Evolutionary conservation across 352 stramenopile genomes (phyloP).

Genomic region (Halophytophthora batemanensis): DNA sequence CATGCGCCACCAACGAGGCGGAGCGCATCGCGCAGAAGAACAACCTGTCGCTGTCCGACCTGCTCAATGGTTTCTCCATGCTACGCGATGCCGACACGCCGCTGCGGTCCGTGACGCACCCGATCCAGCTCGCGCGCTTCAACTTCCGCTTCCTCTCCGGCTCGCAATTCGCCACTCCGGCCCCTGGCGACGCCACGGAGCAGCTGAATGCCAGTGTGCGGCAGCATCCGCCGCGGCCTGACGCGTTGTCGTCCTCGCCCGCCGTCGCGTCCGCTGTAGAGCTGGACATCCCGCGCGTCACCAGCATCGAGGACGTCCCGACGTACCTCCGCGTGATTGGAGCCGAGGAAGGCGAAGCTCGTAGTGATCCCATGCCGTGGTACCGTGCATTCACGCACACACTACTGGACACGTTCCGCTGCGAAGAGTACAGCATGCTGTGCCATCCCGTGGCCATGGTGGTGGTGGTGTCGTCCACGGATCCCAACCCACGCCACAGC

Average conservation of each 20-base stretch:
- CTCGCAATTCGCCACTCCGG: slow-evolving; percentile 45
- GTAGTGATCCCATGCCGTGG: slow-evolving; percentile 63
- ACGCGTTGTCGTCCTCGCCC: slow-evolving; percentile 3
- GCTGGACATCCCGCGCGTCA: slow-evolving; percentile 60
- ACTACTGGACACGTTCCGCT: slow-evolving; percentile 81
- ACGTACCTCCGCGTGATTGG: slow-evolving; percentile 62
- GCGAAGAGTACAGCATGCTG: slow-evolving; percentile 78
- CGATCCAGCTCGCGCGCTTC: slow-evolving; percentile 57
- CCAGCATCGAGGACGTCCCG: slow-evolving; percentile 58
- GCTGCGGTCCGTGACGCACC: slow-evolving; percentile 72
- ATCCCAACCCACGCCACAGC: slow-evolving; percentile 70
- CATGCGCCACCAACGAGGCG: slow-evolving; percentile 67
- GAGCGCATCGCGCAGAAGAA: slow-evolving; percentile 85
- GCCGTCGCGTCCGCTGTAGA: slow-evolving; percentile 34
- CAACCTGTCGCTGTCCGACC: slow-evolving; percentile 62
- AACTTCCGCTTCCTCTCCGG: slow-evolving; percentile 74
- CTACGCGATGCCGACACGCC: slow-evolving; percentile 63
- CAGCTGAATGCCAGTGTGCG: slow-evolving; percentile 66
- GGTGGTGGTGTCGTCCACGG: slow-evolving; percentile 78
- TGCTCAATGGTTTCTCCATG: slow-evolving; percentile 73
- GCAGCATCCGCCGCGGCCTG: slow-evolving; percentile 38
- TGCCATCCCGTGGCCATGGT: slow-evolving; percentile 71
- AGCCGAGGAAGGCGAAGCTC: slow-evolving; percentile 34
- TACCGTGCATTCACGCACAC: slow-evolving; percentile 75
- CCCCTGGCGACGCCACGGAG: slow-evolving; percentile 46